A percentile compares a stretch with the other conserved stretches of the same genome.
phyloP scores from a whole-genome alignment of 208 protist genomes.

The Acanthamoeba triangularis region DNA sequence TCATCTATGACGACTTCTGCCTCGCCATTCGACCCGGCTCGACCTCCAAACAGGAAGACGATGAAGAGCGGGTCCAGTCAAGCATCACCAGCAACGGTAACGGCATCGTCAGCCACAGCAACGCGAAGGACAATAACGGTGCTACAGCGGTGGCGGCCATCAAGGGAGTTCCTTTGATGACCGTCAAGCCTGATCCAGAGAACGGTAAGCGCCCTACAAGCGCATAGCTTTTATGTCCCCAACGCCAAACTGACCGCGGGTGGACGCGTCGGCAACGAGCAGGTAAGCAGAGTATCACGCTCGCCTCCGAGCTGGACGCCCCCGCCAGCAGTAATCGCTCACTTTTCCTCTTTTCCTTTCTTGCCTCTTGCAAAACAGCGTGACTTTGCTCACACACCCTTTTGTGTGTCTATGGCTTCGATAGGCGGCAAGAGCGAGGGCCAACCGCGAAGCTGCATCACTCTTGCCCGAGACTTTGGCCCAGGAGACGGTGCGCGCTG shows the following conservation, averaged over 20 bases:
- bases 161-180: too few species aligned
- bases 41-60: constrained; percentile 10
- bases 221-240: too few species aligned
- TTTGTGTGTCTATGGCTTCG: too few species aligned
- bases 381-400: too few species aligned
- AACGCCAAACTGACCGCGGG: too few species aligned
- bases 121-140: not conserved
- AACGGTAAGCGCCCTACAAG: not conserved
- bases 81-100: not conserved
- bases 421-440: not conserved
- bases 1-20: constrained; percentile 61
- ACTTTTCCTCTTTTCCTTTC: not conserved
- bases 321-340: not conserved
- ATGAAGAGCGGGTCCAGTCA: not conserved
- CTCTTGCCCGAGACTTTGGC: not conserved
- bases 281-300: too few species aligned
- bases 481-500: too few species aligned
- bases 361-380: too few species aligned
- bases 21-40: constrained; percentile 11
- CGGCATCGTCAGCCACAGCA: too few species aligned
- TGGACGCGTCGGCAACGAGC: too few species aligned
- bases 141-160: too few species aligned
- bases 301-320: not conserved
- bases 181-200: not conserved
- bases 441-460: not conserved